Base-by-base conservation (phyloP, 2,329 filamentous ascomycete species). In the Tolypocladium sp. region DNA sequence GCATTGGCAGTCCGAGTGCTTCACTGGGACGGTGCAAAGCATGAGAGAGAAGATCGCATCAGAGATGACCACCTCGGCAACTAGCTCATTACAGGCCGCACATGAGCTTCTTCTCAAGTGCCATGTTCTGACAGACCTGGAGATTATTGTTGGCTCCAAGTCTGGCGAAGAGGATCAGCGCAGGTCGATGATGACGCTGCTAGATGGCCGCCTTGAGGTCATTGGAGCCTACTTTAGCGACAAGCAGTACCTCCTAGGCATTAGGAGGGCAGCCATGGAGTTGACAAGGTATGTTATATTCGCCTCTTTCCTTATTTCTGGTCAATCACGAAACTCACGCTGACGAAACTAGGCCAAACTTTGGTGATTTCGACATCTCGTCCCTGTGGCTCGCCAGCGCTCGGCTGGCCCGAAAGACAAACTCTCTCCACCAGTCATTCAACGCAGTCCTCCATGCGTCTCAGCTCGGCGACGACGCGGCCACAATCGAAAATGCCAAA, bases 401-500 rank as follows among this genome's bases (percentile, higher is more conserved):
- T 49, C 85, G 89, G 62, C 81, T 99, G 37, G 92, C 93, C 22
- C 84, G 94, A 60, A 97, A 97, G 74, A 84, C 89, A 9, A 89
- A 90, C 62, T 89, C 89, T 20, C 87, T 87, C 58, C 88, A 91
- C 58, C 92, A 93, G 65, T 95, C 94, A 1, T 96, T 97, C 76
- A 94, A 95, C 70, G 92, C 93, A 17, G 91, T 97, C 30, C 81
- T 97, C 2, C 91, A 94, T 73, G 94, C 95, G 13, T 88, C 90
- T 27, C 84, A 88, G 61, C 82, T 96, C 13, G 90, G 91, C 25
- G 91, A 96, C 65, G 87, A 89, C 60, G 91, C 90, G 2, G 91
- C 93, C 13, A 93, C 91, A 12, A 94, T 99, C 61, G 95, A 99
- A 71, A 93, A 99, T 71, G 92, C 94, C 2, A 87, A 92, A 61